Base-by-base conservation (phyloP, 2,329 filamentous ascomycete species). In the Lasiodiplodia hormozganensis region DNA sequence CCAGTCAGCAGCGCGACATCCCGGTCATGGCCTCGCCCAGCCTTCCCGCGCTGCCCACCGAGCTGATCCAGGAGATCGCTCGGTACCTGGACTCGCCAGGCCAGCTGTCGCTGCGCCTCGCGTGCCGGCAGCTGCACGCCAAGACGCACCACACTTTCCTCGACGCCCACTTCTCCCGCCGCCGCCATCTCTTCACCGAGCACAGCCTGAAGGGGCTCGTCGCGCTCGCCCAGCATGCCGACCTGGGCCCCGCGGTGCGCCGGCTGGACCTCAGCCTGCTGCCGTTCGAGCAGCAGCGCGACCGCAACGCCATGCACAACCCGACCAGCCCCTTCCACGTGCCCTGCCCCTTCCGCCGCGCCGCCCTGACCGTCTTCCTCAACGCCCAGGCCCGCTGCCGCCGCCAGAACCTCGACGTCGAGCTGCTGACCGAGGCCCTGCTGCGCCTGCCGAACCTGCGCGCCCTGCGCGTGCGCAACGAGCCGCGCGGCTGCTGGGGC, bases 91-190 rank as follows among this genome's bases (percentile, higher is more conserved):
- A 21, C 3, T 16, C 40, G 3, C 21, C 57, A 14, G 47, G 4
- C 25, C n/a, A 21, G 8, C 47, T 64, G 43, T 34, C 40, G 12
- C 60, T 64, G 2, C 40, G 60, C 14, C 40, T 51, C 11, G 7
- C 38, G 25, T 51, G 43, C 31, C 60, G 60, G 25, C 25, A 51
- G 40, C n/a, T 51, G 25, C 16, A 34, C 40, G 60, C 60, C 38
- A 64, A 64, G 43, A 51, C 60, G n/a, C 31, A 51, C 60, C 40
- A 64, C 60, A 18, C 40, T 25, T 64, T 64, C 60, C 23, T 14
- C 23, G 43, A 36, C 16, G 16, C 8, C 4, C 47, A 64, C 28
- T 52, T 64, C 47, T 10, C 40, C 18, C 16, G 25, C 25, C 40
- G 60, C 16, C 40, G 47, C 40, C 60, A 64, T n/a, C 18, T 64